Evolutionary conservation across 805 yeast species (phyloP).

Genomic region (Lipomyces sp.): DNA sequence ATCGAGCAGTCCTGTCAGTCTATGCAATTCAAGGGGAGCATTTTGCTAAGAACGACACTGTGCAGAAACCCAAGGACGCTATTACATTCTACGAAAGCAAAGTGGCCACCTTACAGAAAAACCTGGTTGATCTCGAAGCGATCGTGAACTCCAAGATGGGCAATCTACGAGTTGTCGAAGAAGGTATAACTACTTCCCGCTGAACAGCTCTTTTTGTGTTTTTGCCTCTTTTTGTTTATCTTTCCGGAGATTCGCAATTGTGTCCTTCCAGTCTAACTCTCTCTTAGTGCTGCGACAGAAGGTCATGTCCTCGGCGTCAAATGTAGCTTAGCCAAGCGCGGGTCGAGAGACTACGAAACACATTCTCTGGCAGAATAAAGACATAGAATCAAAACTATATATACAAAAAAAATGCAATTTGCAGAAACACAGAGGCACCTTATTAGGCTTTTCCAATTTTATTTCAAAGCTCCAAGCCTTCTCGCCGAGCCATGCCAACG

Average conservation of each 20-base stretch:
- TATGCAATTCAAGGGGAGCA: neutral
- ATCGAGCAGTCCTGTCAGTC: too few relatives aligned
- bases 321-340: slow-evolving; percentile 10
- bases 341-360: neutral
- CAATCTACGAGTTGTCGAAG: slow-evolving; percentile 58
- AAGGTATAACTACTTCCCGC: too few relatives aligned
- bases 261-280: too few relatives aligned
- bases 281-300: slow-evolving; percentile 26
- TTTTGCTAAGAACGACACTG: neutral
- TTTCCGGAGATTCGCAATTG: too few relatives aligned
- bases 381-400: neutral
- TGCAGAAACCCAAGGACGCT: slow-evolving; percentile 57
- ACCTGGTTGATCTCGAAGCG: slow-evolving; percentile 67
- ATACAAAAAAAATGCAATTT: neutral
- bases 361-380: neutral
- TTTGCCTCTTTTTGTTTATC: neutral
- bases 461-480: slow-evolving; percentile 9
- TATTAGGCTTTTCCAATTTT: neutral
- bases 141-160: slow-evolving; percentile 74
- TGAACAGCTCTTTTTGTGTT: too few relatives aligned
- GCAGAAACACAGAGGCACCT: neutral
- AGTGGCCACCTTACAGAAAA: slow-evolving; percentile 66
- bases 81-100: slow-evolving; percentile 68
- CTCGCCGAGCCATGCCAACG: slow-evolving; percentile 11
- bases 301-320: slow-evolving; percentile 23